These are phyloP conservation scores for Stevia rebaudiana DNA, from an alignment of 140 eudicot species.

Conservation along the genomic window DNA sequence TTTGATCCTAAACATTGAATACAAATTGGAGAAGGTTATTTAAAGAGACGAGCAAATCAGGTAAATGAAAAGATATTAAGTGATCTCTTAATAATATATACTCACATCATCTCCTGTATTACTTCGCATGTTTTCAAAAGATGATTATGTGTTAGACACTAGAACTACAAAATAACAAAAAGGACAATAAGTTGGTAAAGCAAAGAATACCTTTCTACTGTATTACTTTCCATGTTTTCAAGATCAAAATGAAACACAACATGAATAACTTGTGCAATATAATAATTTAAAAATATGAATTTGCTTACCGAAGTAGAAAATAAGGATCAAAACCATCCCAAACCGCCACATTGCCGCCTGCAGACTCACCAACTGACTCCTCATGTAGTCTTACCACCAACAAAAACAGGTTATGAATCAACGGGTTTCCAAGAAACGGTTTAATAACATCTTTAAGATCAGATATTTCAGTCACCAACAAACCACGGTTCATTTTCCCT, in stretches of 20 bases:
- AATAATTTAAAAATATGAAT: slow-evolving; percentile 6
- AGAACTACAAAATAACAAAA: too few species aligned
- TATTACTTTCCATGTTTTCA: slow-evolving; percentile 3
- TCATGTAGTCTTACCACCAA: slow-evolving; percentile 52
- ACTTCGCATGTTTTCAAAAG: too few species aligned
- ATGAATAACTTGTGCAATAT: slow-evolving; percentile 1
- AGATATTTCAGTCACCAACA: slow-evolving; percentile 34
- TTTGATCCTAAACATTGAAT: too few species aligned
- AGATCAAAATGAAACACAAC: slow-evolving; percentile 2
- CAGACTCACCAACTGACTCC: slow-evolving; percentile 26
- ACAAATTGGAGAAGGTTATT: too few species aligned
- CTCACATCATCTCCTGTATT: too few species aligned
- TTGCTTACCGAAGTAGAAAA: slow-evolving; percentile 53
- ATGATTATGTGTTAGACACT: too few species aligned
- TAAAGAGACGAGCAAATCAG: too few species aligned
- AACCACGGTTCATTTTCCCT: slow-evolving; percentile 19
- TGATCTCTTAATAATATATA: too few species aligned
- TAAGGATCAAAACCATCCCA: slow-evolving; percentile 83
- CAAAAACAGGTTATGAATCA: slow-evolving; percentile 47
- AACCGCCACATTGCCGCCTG: slow-evolving; percentile 20
- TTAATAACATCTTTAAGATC: slow-evolving; percentile 47
- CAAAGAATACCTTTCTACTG: neutral
- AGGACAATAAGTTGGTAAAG: neutral
- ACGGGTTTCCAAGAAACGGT: slow-evolving; percentile 70
- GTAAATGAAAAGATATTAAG: too few species aligned